These are phyloP conservation scores for Leishmania tropica DNA, from an alignment of 208 protist genomes.

Conservation along the genomic window DNA sequence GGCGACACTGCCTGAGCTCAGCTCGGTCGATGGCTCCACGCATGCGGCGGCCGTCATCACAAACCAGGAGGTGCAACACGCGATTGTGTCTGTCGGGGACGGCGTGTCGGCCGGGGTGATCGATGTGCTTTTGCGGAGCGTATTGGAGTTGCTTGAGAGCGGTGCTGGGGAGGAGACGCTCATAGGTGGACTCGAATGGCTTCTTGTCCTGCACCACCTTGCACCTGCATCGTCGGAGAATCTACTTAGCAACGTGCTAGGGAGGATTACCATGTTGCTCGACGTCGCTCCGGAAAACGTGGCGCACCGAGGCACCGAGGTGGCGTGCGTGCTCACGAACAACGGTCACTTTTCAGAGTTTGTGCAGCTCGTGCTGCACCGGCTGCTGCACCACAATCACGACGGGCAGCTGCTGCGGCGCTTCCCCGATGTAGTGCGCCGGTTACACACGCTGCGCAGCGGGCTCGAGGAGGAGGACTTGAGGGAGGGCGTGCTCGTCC, in stretches of 20 bases:
- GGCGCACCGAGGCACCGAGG: constrained; percentile 48
- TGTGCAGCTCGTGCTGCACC: constrained; percentile 26
- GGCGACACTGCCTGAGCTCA: constrained; percentile 22
- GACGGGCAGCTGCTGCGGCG: constrained; percentile 37
- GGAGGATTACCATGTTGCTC: constrained; percentile 34
- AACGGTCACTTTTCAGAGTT: constrained; percentile 38
- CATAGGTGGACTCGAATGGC: constrained; percentile 60
- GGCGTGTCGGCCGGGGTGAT: constrained; percentile 13
- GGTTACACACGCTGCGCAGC: constrained; percentile 37
- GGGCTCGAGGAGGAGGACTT: neutral
- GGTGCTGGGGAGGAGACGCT: constrained; percentile 48
- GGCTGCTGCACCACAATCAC: constrained; percentile 18
- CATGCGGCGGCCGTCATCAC: constrained; percentile 20
- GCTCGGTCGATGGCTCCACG: constrained; percentile 22
- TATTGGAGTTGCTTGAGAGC: constrained; percentile 25
- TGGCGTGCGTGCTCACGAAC: constrained; percentile 43
- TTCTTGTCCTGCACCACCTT: constrained; percentile 47
- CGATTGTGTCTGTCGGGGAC: constrained; percentile 19
- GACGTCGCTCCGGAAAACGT: constrained; percentile 50
- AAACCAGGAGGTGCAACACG: constrained; percentile 27
- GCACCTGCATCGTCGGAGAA: constrained; percentile 25
- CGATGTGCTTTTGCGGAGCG: constrained; percentile 17
- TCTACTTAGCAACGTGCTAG: constrained; percentile 32
- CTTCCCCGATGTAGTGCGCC: constrained; percentile 52
- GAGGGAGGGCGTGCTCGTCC: constrained; percentile 20